Evolutionary conservation across 2,329 filamentous ascomycete species (phyloP).

Genomic region (Coniochaeta sp.): DNA sequence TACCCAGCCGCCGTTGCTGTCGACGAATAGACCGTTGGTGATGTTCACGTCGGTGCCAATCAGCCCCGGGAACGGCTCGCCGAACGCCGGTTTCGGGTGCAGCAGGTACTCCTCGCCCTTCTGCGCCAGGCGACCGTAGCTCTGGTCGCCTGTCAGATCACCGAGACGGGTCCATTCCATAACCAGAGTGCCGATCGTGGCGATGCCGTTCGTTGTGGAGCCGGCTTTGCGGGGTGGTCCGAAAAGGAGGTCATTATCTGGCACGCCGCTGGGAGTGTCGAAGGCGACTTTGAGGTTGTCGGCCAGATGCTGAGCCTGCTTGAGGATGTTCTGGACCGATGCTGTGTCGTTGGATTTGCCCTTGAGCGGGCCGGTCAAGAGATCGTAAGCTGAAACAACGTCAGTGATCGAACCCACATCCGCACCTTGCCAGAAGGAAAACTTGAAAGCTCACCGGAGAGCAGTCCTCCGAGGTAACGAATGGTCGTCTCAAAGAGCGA

Average conservation of each 20-base stretch:
- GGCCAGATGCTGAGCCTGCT: constrained; percentile 61
- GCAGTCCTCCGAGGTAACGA: constrained; percentile 72
- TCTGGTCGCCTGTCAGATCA: constrained; percentile 60
- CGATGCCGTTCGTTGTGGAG: constrained; percentile 58
- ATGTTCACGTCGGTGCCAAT: constrained; percentile 62
- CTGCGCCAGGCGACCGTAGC: constrained; percentile 60
- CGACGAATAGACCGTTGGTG: constrained; percentile 56
- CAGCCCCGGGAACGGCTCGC: constrained; percentile 70
- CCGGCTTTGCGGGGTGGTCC: constrained; percentile 40
- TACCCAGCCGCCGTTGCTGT: constrained; percentile 66
- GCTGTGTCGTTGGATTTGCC: constrained; percentile 53
- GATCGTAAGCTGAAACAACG: constrained; percentile 49
- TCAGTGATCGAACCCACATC: background rate
- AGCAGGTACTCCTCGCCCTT: constrained; percentile 65
- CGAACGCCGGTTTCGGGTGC: constrained; percentile 46
- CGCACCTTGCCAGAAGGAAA: constrained; percentile 1
- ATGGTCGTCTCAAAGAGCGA: constrained; percentile 90
- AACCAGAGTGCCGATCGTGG: constrained; percentile 69
- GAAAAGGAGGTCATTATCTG: constrained; percentile 61
- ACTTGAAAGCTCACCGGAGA: constrained; percentile 49
- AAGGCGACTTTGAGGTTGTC: constrained; percentile 72
- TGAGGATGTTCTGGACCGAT: constrained; percentile 38
- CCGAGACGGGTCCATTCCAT: constrained; percentile 79
- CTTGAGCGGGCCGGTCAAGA: constrained; percentile 60
- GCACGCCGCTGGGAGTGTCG: constrained; percentile 66